phyloP scores from a whole-genome alignment of 192 early-diverging fungal genomes.

The Oehlia diaphana region DNA sequence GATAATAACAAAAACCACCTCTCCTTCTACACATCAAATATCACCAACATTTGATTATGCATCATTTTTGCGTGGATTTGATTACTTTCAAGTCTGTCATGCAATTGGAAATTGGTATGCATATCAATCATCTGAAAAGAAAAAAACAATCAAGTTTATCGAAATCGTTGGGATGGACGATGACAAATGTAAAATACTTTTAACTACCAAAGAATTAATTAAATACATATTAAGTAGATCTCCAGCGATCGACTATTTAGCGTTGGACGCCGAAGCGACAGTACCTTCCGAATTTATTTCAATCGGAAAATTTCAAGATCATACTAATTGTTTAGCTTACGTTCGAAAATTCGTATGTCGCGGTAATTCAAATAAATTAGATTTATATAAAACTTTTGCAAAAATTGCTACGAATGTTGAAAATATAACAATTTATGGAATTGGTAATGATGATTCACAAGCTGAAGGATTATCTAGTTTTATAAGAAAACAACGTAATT shows the following conservation, averaged over 20 bases:
- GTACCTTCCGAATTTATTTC: not conserved
- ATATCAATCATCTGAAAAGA: slow-evolving; percentile 1
- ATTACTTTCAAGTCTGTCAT: slow-evolving; percentile 3
- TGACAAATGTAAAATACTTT: not conserved
- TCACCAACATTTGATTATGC: not conserved
- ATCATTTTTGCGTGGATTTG: slow-evolving; percentile 7
- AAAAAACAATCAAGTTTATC: not conserved
- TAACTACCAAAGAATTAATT: slow-evolving; percentile 1
- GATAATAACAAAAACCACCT: not conserved
- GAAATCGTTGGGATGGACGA: not conserved
- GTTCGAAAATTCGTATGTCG: slow-evolving; percentile 4
- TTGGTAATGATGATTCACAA: not conserved
- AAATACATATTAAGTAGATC: not conserved
- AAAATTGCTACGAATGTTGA: not conserved
- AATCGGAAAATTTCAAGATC: not conserved
- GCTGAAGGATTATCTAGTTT: slow-evolving; percentile 9
- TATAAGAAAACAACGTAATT: slow-evolving; percentile 1
- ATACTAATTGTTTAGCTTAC: not conserved
- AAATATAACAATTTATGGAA: slow-evolving; percentile 1
- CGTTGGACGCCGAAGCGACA: not conserved
- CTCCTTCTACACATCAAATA: not conserved
- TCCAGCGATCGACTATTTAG: not conserved
- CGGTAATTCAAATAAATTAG: not conserved
- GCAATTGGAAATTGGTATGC: slow-evolving; percentile 8
- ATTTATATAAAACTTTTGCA: not conserved